Base-by-base conservation (phyloP, 257 asterid species). In the Knoxia roxburghii region DNA sequence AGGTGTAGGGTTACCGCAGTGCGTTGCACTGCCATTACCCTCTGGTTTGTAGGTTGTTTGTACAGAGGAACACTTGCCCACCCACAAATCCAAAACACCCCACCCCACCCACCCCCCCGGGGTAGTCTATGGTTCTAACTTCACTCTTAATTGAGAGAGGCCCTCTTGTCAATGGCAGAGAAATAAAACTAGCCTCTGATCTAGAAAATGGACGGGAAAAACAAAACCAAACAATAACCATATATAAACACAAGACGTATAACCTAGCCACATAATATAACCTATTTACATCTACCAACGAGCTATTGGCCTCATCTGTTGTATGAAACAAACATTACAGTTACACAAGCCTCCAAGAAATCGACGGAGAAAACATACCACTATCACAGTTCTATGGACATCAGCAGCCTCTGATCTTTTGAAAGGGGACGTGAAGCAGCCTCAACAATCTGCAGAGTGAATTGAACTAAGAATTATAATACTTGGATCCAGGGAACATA, bases 311-410 rank as follows among this genome's bases (percentile, higher is more conserved):
- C 68, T 73, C 72, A 32, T 35, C 39, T 49, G 61, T 45, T 52
- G 62, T 26, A 37, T 46, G 69, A 62, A 13, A 30, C 7, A 50
- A 10, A 5, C 26, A 65, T 11, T 48, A 65, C 60, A 48, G 33
- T 23, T 30, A 49, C 70, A 49, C 33, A 7, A 46, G 18, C 6
- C 35, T 27, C 17, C 17, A 50, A 64, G 41, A 46, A 63, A 41
- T 12, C 27, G 55, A 63, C 45, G 27, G 43, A 20, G 1, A 39
- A 32, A 64, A 26, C 40, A 11, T 21, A 35, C 8, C 7, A 39
- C 61, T n/a, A n/a, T 81, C 68, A 89, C 72, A 88, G 70, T 67
- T 85, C 86, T 80, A 79, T 82, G 61, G 86, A 80, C 97, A 91
- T 88, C 48, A 91, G 87, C 69, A 85, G 66, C 69, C 65, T 79